Evolutionary conservation across 768 basidiomycete species (phyloP), one percentile per base, ranked within the genome.

Genomic region (Panaeolus papilionaceus): DNA sequence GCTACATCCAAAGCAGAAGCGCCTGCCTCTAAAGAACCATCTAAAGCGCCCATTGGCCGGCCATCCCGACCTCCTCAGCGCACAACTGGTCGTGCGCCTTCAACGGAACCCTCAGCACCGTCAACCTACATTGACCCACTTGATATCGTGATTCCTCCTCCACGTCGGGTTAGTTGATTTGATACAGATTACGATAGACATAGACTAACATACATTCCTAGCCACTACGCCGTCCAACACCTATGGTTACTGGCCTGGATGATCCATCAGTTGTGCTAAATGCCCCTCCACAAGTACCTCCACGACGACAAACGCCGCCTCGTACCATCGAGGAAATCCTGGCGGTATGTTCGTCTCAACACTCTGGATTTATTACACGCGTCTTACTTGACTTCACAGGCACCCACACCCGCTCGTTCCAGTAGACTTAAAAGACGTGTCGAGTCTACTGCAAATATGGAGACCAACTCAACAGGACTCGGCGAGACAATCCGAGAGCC

Each of bases 341-440:
- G 18, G 71, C 72, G 26, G 77, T 75, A 70, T 62, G 67, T 69
- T 38, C 28, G 38, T 1, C 65, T 26, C 0, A 58, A 4, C 14
- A 58, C 33, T 33, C 33, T 42, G 33, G 38, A 38, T 14, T 37
- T 37, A 40, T 33, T 38, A 20, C 12, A 42, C 61, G 3, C 26
- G 16, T 54, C 61, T 62, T 66, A 40, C n/a, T 20, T 28, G 2
- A 62, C 37, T 16, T 38, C 63, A 14, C 58, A 87, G 85, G 77
- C 81, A 3, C 80, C 85, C 28, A 74, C 78, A 14, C 81, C 83
- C 7, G 69, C 76, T 16, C 81, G 83, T 14, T 75, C 83, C 1
- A 74, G 76, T 4, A 81, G 73, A 33, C 76, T 92, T 64, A 91
- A 90, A 76, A 85, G 90, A 18, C 84, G 91, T 20, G 80, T 82